Conservation (phyloP, 2,329 filamentous ascomycete species). For the Rhytidhysteron rufulum region DNA sequence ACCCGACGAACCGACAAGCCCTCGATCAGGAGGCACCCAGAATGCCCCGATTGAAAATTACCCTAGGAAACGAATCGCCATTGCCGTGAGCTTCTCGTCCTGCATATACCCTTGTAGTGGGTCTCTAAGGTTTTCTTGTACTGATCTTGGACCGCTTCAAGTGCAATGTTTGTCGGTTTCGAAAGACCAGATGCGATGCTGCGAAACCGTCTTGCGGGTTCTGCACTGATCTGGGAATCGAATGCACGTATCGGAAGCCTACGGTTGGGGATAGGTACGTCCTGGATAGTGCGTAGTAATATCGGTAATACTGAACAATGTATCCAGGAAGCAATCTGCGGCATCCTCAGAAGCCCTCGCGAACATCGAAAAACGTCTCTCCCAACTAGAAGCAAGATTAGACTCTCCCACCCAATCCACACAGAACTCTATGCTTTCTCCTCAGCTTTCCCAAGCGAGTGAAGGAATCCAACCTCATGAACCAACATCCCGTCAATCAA, state of each 20-base stretch:
- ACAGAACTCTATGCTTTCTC: slow-evolving; percentile 12
- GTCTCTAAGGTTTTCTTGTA: too few relatives aligned
- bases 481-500: slow-evolving; percentile 12
- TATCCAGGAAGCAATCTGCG: slow-evolving; percentile 7
- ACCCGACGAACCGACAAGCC: slow-evolving; percentile 7
- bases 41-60: slow-evolving; percentile 16
- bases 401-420: slow-evolving; percentile 16
- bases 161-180: slow-evolving; percentile 26
- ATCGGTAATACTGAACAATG: background rate
- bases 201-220: slow-evolving; percentile 23
- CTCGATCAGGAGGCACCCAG: slow-evolving; percentile 5
- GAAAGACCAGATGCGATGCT: slow-evolving; percentile 26
- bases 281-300: background rate
- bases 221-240: slow-evolving; percentile 23
- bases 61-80: slow-evolving; percentile 21
- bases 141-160: slow-evolving; percentile 8
- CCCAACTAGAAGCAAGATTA: slow-evolving; percentile 18
- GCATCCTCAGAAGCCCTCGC: slow-evolving; percentile 15
- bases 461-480: slow-evolving; percentile 9
- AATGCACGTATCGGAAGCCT: slow-evolving; percentile 24
- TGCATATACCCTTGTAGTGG: too few relatives aligned
- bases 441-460: slow-evolving; percentile 14
- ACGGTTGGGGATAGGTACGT: slow-evolving; percentile 18
- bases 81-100: slow-evolving; percentile 16
- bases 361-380: slow-evolving; percentile 20